Percentiles rank a stretch among this genome's conserved stretches.
Evolutionary conservation across 441 rosid species (phyloP).

Genomic region (Macaranga tanarius): DNA sequence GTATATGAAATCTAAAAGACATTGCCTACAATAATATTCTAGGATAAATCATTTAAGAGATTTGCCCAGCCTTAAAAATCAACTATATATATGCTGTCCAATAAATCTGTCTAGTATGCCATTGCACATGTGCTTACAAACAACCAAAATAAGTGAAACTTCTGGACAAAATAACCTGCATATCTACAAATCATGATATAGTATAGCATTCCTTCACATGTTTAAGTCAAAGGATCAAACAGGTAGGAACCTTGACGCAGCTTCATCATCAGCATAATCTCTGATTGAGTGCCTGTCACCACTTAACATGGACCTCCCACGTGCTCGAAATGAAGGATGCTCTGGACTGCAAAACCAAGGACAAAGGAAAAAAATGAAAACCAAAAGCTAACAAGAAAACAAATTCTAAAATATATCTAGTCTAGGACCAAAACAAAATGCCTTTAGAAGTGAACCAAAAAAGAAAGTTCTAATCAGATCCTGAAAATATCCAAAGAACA

Average conservation of each 20-base stretch:
- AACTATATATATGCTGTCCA: background rate
- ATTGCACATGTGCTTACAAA: background rate
- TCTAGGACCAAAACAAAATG: background rate
- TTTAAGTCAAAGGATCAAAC: constrained; percentile 14
- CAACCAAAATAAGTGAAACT: background rate
- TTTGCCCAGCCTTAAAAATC: background rate
- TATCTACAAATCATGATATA: background rate
- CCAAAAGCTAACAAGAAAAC: background rate
- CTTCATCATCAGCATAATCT: constrained; percentile 61
- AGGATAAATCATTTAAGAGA: background rate
- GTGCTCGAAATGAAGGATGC: constrained; percentile 90
- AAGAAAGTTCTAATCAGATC: background rate
- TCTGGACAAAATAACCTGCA: background rate
- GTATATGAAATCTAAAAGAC: background rate
- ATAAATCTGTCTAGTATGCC: background rate
- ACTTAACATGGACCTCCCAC: constrained; percentile 86
- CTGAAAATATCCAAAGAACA: background rate
- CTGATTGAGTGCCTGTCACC: constrained; percentile 72
- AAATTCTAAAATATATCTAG: background rate
- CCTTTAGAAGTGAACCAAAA: background rate
- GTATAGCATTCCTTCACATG: background rate
- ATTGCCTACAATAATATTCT: background rate
- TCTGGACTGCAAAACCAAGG: constrained; percentile 76
- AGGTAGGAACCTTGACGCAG: constrained; percentile 73
- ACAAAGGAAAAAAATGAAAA: constrained; percentile 19